phyloP scores from a whole-genome alignment of 2,329 filamentous ascomycete species.

The Trichoderma aggressivum region DNA sequence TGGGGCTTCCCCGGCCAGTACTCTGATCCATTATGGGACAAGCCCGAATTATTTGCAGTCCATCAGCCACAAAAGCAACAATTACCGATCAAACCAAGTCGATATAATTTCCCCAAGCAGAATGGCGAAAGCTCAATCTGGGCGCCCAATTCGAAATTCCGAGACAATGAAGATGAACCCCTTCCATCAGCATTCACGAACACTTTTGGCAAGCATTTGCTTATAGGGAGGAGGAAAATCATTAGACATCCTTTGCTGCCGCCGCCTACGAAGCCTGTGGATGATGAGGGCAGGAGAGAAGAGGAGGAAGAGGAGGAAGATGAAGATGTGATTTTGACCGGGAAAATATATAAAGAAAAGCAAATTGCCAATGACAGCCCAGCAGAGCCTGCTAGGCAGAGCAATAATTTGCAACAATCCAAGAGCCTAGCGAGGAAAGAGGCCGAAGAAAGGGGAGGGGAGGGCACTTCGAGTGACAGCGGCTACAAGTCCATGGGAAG shows the following conservation, averaged over 20 bases:
- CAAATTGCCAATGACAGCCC: neutral
- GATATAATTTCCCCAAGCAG: conserved; percentile 34
- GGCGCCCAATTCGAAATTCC: conserved; percentile 27
- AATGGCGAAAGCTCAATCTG: conserved; percentile 34
- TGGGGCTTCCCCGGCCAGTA: conserved; percentile 19
- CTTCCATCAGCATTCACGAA: conserved; percentile 3
- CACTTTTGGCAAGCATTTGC: conserved; percentile 8
- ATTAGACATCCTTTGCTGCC: neutral
- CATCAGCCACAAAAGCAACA: neutral
- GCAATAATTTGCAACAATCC: neutral
- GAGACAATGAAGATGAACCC: conserved; percentile 21
- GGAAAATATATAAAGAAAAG: conserved; percentile 5
- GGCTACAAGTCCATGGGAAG: neutral
- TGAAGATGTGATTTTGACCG: conserved; percentile 19
- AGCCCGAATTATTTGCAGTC: neutral
- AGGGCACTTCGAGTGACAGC: conserved; percentile 5
- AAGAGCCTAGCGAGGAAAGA: neutral
- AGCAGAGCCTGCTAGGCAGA: neutral
- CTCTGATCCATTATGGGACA: conserved; percentile 11
- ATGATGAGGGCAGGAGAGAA: conserved; percentile 24
- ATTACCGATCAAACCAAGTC: conserved; percentile 21
- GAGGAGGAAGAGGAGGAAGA: conserved; percentile 28
- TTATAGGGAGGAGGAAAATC: conserved; percentile 1
- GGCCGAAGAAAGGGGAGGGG: neutral
- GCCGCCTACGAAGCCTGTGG: neutral